These are phyloP conservation scores for Cenchrus purpureus DNA, from an alignment of 176 grass and related monocot species.

Conservation along the genomic window DNA sequence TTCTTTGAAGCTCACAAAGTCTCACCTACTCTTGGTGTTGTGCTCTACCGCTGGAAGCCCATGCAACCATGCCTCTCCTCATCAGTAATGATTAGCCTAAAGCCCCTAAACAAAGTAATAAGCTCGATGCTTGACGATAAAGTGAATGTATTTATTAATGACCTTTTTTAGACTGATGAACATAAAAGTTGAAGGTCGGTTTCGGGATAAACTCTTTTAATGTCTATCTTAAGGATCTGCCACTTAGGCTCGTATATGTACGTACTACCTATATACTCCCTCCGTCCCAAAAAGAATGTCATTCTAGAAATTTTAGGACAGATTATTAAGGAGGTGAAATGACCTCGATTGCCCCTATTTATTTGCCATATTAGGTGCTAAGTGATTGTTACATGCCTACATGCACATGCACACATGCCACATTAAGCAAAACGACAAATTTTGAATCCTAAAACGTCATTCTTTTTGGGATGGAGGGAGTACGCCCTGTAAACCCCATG, in stretches of 20 bases:
- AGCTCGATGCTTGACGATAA: background rate
- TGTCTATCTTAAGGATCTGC: background rate
- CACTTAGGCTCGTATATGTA: background rate
- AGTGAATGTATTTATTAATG: background rate
- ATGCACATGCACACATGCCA: too few relatives aligned
- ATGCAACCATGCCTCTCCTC: background rate
- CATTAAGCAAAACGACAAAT: too few relatives aligned
- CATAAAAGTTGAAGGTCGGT: background rate
- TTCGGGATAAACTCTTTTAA: constrained; percentile 1
- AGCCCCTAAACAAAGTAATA: constrained; percentile 6
- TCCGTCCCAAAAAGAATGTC: too few relatives aligned
- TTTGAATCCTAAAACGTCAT: too few relatives aligned
- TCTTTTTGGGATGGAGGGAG: too few relatives aligned
- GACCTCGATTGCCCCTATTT: too few relatives aligned
- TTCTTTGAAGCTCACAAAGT: background rate
- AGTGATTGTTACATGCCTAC: too few relatives aligned
- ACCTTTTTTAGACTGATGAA: background rate
- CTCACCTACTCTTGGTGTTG: background rate
- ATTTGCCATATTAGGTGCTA: too few relatives aligned
- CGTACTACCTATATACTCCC: too few relatives aligned
- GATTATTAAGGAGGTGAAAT: too few relatives aligned
- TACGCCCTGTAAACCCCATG: too few relatives aligned
- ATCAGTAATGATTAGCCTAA: background rate
- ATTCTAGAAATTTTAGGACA: too few relatives aligned
- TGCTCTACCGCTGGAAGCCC: constrained; percentile 18